Conservation (phyloP, 257 asterid species). For the Petunia secreta region DNA sequence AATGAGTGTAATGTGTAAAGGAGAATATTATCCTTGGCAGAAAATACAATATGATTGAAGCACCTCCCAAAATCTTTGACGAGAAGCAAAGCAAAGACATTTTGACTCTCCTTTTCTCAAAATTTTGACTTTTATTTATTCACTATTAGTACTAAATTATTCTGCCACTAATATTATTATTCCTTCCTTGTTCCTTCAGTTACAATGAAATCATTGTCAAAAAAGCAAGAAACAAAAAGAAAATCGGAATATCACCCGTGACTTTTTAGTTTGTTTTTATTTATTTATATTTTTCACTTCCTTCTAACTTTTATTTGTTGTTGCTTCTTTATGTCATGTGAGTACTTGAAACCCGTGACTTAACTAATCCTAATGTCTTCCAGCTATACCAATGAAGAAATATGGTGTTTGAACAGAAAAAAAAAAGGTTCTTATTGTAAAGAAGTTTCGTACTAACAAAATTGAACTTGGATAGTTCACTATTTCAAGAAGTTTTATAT, state of each 20-base stretch:
- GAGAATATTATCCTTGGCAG: neutral
- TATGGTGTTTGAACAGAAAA: too few species aligned
- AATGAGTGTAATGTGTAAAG: neutral
- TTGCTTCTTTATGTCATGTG: constrained; percentile 12
- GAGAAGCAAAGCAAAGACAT: constrained; percentile 32
- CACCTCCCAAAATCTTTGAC: constrained; percentile 15
- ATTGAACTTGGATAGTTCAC: neutral
- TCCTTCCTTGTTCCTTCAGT: neutral
- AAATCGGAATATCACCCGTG: constrained; percentile 29
- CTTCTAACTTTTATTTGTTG: neutral
- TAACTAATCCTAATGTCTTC: too few species aligned
- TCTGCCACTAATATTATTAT: neutral
- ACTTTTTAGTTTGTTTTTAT: constrained; percentile 19
- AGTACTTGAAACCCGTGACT: constrained; percentile 13
- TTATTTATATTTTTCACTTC: neutral
- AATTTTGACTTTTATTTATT: neutral
- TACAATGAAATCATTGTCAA: neutral
- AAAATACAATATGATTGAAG: neutral
- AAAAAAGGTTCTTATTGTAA: too few species aligned
- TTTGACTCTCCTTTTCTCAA: neutral
- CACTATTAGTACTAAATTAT: neutral
- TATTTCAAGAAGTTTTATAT: neutral
- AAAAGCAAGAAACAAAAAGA: neutral
- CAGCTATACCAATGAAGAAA: too few species aligned
- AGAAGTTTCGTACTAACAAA: too few species aligned